Base-by-base conservation (phyloP, 1,284 basidiomycete genomes). In the Cystobasidiaceae sp. region DNA sequence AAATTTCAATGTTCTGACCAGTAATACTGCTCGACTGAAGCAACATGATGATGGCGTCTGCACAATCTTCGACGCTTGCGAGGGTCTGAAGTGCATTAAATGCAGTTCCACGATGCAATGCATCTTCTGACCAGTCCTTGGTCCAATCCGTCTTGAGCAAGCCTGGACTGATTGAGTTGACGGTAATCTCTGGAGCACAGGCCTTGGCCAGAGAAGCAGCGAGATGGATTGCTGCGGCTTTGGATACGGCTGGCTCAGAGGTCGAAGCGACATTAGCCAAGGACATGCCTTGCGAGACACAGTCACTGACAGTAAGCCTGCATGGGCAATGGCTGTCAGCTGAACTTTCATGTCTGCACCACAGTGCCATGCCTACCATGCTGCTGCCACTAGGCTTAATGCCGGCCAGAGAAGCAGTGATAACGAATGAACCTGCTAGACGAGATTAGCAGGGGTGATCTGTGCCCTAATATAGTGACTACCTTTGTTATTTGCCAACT, bases 131-230 rank as follows among this genome's bases (percentile, higher is more conserved):
- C 61, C 71, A 71, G 32, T 66, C 67, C 28, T 65, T 63, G 3
- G 68, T 56, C 71, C 71, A 72, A 45, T 72, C 71, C 44, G 71
- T 72, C 43, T 68, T 59, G 39, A 72, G 68, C 8, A 72, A 52
- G 17, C 71, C 71, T 1, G 71, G 69, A 4, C 70, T 64, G 54
- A 72, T 62, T 4, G 55, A 59, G 68, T 72, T 72, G 59, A 71
- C 71, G 27, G 68, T 67, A 4, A 71, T 51, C 28, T 69, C 45
- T 21, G 71, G 71, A 4, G 66, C 66, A 25, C 63, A 67, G 15
- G 68, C 59, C 55, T 70, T 69, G n/a, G 71, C 71, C 41, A 72
- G 56, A 34, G 66, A 68, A 30, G 62, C 65, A 17, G 68, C 55
- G 17, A 72, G 68, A 57, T 72, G 71, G 34, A 71, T 59, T 25